Evolutionary conservation across 1,284 basidiomycete genomes (phyloP).

Genomic region (Rhodotorula sp.): DNA sequence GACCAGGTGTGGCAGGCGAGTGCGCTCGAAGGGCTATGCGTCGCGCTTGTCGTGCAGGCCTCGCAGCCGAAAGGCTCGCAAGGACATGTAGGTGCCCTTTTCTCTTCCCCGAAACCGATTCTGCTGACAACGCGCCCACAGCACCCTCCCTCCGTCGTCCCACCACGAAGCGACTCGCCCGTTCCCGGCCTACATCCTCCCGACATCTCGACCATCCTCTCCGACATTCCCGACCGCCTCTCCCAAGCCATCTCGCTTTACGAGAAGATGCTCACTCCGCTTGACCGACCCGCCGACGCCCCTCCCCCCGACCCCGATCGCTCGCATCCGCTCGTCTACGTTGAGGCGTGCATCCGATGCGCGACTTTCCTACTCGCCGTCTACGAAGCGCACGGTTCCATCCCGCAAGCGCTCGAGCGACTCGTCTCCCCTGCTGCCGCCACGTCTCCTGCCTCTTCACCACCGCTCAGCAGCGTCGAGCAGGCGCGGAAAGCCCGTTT

Average conservation of each 20-base stretch:
- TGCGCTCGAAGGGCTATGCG: conserved; percentile 73
- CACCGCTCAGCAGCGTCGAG: neutral
- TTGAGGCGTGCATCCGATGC: conserved; percentile 40
- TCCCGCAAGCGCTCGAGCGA: conserved; percentile 24
- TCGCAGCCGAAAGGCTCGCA: conserved; percentile 17
- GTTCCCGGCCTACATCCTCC: neutral
- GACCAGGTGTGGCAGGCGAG: conserved; percentile 85
- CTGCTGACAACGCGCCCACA: neutral
- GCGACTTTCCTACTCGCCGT: conserved; percentile 37
- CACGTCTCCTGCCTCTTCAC: neutral
- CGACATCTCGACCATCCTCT: conserved; percentile 36
- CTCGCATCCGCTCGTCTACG: conserved; percentile 40
- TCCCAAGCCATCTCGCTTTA: conserved; percentile 36
- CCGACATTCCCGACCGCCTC: conserved; percentile 41
- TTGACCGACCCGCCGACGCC: conserved; percentile 5
- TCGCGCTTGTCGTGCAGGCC: conserved; percentile 35
- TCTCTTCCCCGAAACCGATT: no score
- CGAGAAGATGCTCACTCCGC: conserved; percentile 37
- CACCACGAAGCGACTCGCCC: conserved; percentile 17
- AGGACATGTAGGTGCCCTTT: conserved; percentile 1
- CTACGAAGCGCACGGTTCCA: conserved; percentile 25
- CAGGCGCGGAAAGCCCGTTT: conserved; percentile 14
- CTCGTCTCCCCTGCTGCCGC: conserved; percentile 11
- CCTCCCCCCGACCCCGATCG: conserved; percentile 32
- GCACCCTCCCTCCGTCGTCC: conserved; percentile 11